Base-by-base conservation (phyloP, 495 filamentous ascomycete species). In the Margaritispora aquatica region DNA sequence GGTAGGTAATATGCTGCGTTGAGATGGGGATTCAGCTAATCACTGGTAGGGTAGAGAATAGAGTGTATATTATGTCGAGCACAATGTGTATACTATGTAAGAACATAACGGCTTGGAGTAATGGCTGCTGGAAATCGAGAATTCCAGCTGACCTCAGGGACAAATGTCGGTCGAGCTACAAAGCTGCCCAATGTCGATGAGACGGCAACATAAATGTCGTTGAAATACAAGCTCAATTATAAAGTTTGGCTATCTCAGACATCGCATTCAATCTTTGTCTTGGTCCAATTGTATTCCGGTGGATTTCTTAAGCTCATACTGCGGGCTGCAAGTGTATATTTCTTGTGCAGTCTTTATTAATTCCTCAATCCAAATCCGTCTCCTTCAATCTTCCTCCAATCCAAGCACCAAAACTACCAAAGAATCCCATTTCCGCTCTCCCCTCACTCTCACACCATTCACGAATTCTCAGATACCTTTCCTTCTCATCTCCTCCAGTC, bases 401-500 rank as follows among this genome's bases (percentile, higher is more conserved):
- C 78, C 75, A 80, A 3, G 67, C 63, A 15, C 55, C 54, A 55
- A 70, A 78, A 0, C 69, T 74, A 27, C 66, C 73, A 68, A 79
- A 79, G 65, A 77, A 66, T 21, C 63, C 67, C 38, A 73, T 68
- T 0, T 63, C 44, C 49, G 55, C 51, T 71, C 71, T 70, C 11
- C 46, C 57, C 17, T 13, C 29, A 13, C 29, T 34, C 38, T 76
- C 67, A 53, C 80, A 85, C 57, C 79, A 80, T 4, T 13, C 24
- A 10, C 73, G 55, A 49, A 84, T 52, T 17, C 74, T 73, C 26
- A 47, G 26, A 64, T 84, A 81, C 47, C 77, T 67, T 26, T 74
- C 66, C 47, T 59, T 60, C 8, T 69, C 62, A 3, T n/a, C 19
- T 17, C 2, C 38, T 9, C 38, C 38, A n/a, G 74, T 79, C 17